A percentile compares a stretch with the other conserved stretches of the same genome.
Evolutionary conservation across 1,284 basidiomycete genomes (phyloP).

Genomic region (Trichosporon ovoides): DNA sequence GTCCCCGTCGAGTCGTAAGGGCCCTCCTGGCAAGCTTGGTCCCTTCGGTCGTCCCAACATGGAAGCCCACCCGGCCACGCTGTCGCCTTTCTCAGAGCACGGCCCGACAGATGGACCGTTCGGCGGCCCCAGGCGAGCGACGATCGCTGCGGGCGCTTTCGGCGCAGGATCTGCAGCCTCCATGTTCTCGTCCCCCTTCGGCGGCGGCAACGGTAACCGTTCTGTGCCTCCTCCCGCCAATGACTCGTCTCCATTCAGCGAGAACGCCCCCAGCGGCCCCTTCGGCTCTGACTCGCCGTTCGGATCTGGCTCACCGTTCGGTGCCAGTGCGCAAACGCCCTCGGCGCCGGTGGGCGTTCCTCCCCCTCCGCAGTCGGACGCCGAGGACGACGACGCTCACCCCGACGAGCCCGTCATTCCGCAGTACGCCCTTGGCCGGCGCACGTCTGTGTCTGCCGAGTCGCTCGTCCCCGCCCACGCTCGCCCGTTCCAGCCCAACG

Average conservation of each 20-base stretch:
- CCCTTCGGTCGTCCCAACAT: slow-evolving; percentile 56
- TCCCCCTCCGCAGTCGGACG: slow-evolving; percentile 52
- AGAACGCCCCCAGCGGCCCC: slow-evolving; percentile 21
- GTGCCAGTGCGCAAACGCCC: slow-evolving; percentile 51
- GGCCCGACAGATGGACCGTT: slow-evolving; percentile 44
- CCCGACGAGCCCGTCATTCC: slow-evolving; percentile 38
- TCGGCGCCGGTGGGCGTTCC: slow-evolving; percentile 52
- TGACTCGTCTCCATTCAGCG: slow-evolving; percentile 28
- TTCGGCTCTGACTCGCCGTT: slow-evolving; percentile 14
- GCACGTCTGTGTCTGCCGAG: slow-evolving; percentile 95
- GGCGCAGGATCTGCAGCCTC: background rate
- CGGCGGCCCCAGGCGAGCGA: slow-evolving; percentile 21
- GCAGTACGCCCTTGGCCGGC: slow-evolving; percentile 72
- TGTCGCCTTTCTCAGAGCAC: slow-evolving; percentile 48
- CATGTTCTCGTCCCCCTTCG: slow-evolving; percentile 29
- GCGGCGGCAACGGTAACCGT: slow-evolving; percentile 12
- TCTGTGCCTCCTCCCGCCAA: background rate
- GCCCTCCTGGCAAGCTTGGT: slow-evolving; percentile 65
- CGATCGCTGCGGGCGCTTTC: slow-evolving; percentile 4
- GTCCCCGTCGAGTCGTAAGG: slow-evolving; percentile 34
- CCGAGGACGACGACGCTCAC: slow-evolving; percentile 19
- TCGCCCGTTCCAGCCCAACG: slow-evolving; percentile 25
- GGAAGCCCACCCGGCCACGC: slow-evolving; percentile 48
- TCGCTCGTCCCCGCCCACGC: slow-evolving; percentile 76
- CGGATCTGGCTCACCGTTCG: slow-evolving; percentile 38